A percentile compares a stretch with the other conserved stretches of the same genome.
Conservation (phyloP, 73 alveolate genomes). For the Paraurostyla sp. region DNA sequence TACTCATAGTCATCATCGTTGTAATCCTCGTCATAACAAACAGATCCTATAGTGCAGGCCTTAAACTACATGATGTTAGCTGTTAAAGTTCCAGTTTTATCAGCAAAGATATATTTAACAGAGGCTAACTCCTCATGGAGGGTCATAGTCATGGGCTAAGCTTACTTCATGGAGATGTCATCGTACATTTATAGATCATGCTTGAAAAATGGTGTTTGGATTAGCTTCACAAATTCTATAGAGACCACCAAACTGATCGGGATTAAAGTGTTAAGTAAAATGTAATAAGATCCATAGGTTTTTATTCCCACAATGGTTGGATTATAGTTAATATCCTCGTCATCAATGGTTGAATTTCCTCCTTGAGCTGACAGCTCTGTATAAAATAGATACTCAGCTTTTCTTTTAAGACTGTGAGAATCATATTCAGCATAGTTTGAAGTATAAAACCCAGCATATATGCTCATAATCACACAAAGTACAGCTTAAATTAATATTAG, state of each 20-base stretch:
- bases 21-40: slow-evolving; percentile 64
- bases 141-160: slow-evolving; percentile 82
- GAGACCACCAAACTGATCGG: slow-evolving; percentile 96
- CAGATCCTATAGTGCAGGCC: slow-evolving; percentile 69
- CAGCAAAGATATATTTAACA: slow-evolving; percentile 93
- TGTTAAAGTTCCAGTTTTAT: slow-evolving; percentile 98
- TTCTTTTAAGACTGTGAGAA: neutral
- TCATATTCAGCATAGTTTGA: slow-evolving; percentile 16
- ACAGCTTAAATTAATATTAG: slow-evolving; percentile 82
- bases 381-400: slow-evolving; percentile 37
- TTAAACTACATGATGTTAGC: slow-evolving; percentile 80
- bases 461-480: slow-evolving; percentile 63
- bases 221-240: slow-evolving; percentile 94
- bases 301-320: slow-evolving; percentile 76
- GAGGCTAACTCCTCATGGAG: slow-evolving; percentile 96
- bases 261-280: slow-evolving; percentile 92
- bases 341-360: neutral
- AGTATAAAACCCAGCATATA: slow-evolving; percentile 25
- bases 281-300: slow-evolving; percentile 86
- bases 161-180: slow-evolving; percentile 74
- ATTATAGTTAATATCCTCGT: slow-evolving; percentile 44
- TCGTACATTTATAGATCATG: slow-evolving; percentile 90
- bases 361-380: slow-evolving; percentile 8
- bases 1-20: slow-evolving; percentile 40
- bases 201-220: slow-evolving; percentile 87